Percentiles rank a stretch among this genome's conserved stretches.
Evolutionary conservation across 371 early-diverging fungal species (phyloP).

Genomic region (Lichtheimia hyalospora): DNA sequence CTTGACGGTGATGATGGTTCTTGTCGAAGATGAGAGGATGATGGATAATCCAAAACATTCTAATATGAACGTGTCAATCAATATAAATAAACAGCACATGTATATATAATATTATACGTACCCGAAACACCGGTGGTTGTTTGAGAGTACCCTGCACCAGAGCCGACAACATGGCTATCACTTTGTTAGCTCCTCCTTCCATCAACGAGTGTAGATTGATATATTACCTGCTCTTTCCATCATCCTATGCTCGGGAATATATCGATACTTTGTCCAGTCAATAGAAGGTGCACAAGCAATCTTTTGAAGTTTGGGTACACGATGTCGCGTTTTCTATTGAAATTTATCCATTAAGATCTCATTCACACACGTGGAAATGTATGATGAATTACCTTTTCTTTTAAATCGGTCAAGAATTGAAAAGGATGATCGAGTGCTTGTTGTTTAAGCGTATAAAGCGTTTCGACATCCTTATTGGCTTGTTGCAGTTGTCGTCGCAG

Average conservation of each 20-base stretch:
- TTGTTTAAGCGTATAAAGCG: constrained; percentile 41
- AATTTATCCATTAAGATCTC: background rate
- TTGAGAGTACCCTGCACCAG: constrained; percentile 3
- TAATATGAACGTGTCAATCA: background rate
- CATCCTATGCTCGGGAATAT: constrained; percentile 38
- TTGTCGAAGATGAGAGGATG: constrained; percentile 3
- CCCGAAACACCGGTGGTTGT: constrained; percentile 7
- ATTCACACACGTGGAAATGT: background rate
- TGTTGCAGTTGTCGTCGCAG: constrained; percentile 45
- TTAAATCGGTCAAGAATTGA: constrained; percentile 47
- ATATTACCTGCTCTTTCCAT: constrained; percentile 31
- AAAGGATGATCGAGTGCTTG: constrained; percentile 50
- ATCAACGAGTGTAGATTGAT: too few relatives aligned
- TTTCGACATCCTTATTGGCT: constrained; percentile 45
- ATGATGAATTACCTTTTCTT: constrained; percentile 33
- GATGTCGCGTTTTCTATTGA: constrained; percentile 19
- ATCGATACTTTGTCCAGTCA: constrained; percentile 45
- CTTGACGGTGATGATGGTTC: constrained; percentile 12
- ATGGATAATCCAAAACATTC: constrained; percentile 8
- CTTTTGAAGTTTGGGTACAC: constrained; percentile 41
- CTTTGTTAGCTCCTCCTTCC: background rate
- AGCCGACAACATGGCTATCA: background rate
- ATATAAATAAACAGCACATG: background rate
- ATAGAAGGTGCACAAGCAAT: constrained; percentile 38
- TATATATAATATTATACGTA: background rate